These are phyloP conservation scores for Periconia sp. DNA, from an alignment of 2,329 filamentous ascomycete species.

Conservation along the genomic window DNA sequence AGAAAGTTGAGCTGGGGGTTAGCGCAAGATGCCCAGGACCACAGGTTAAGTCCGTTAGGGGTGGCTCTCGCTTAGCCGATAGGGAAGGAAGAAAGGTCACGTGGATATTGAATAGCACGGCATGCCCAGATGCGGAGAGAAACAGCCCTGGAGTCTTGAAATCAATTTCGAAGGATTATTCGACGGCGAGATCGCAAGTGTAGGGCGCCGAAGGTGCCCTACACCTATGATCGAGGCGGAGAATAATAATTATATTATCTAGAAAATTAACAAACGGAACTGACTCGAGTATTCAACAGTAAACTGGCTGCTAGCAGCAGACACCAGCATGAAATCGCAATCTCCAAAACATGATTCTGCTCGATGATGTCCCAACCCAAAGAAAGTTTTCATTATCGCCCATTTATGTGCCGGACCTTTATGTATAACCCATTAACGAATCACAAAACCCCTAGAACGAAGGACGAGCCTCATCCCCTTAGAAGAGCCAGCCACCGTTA, in stretches of 20 bases:
- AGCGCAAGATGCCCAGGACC: conserved; percentile 17
- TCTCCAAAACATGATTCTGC: too few relatives aligned
- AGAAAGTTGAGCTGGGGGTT: conserved; percentile 31
- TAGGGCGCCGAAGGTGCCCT: too few relatives aligned
- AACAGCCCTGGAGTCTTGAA: too few relatives aligned
- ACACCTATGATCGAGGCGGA: too few relatives aligned
- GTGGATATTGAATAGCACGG: not conserved
- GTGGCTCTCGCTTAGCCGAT: conserved; percentile 5
- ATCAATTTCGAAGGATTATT: too few relatives aligned
- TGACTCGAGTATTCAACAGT: too few relatives aligned
- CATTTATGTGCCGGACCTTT: conserved; percentile 10
- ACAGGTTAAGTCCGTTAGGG: conserved; percentile 8
- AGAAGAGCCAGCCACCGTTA: conserved; percentile 16
- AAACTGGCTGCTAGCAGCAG: too few relatives aligned
- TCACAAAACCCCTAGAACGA: conserved; percentile 15
- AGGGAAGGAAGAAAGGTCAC: conserved; percentile 4
- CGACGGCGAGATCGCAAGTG: too few relatives aligned
- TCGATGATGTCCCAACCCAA: not conserved
- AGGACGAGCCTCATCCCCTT: conserved; percentile 13
- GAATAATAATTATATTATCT: too few relatives aligned
- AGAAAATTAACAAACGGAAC: too few relatives aligned
- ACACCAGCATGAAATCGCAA: too few relatives aligned
- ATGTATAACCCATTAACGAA: conserved; percentile 21
- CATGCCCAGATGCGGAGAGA: too few relatives aligned
- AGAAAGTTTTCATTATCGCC: conserved; percentile 9